Evolutionary conservation across 208 protist genomes (phyloP).

Genomic region (Lotmaria passim): DNA sequence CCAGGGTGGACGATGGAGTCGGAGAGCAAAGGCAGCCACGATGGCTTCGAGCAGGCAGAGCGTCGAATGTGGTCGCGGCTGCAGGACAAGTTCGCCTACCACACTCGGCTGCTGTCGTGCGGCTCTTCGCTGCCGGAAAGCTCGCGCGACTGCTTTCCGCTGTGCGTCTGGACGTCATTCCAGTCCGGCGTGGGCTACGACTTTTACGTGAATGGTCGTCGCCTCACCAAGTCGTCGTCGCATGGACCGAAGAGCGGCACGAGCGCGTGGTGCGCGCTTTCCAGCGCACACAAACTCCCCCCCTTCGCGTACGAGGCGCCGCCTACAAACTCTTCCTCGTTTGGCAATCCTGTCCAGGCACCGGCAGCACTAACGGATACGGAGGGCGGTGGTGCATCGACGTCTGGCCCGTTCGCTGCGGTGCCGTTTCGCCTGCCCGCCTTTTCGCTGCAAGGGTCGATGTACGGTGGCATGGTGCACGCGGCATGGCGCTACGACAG

Average conservation of each 20-base stretch:
- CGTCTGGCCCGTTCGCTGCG: conserved; percentile 3
- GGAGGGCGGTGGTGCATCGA: too few relatives aligned
- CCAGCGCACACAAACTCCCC: conserved; percentile 33
- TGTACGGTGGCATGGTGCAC: conserved; percentile 16
- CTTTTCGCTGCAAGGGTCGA: conserved; percentile 1
- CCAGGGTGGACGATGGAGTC: conserved; percentile 88
- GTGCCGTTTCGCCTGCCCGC: conserved; percentile 26
- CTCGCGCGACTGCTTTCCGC: background rate
- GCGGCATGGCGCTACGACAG: conserved; percentile 41
- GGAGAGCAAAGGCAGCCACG: conserved; percentile 42
- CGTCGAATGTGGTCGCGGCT: conserved; percentile 58
- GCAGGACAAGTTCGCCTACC: conserved; percentile 44
- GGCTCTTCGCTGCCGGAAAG: background rate
- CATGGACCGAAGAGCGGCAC: background rate
- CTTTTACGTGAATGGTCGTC: conserved; percentile 56
- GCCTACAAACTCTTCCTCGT: background rate
- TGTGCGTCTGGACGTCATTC: conserved; percentile 60
- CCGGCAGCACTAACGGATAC: too few relatives aligned
- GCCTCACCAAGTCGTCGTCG: conserved; percentile 13
- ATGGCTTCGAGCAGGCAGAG: conserved; percentile 58
- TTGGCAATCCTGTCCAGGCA: too few relatives aligned
- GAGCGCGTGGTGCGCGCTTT: conserved; percentile 43
- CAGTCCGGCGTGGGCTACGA: conserved; percentile 53
- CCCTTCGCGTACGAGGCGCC: conserved; percentile 35
- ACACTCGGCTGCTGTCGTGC: conserved; percentile 1